phyloP scores from a whole-genome alignment of 1,139 yeast genomes.

The Saccharomycopsis hybrid region DNA sequence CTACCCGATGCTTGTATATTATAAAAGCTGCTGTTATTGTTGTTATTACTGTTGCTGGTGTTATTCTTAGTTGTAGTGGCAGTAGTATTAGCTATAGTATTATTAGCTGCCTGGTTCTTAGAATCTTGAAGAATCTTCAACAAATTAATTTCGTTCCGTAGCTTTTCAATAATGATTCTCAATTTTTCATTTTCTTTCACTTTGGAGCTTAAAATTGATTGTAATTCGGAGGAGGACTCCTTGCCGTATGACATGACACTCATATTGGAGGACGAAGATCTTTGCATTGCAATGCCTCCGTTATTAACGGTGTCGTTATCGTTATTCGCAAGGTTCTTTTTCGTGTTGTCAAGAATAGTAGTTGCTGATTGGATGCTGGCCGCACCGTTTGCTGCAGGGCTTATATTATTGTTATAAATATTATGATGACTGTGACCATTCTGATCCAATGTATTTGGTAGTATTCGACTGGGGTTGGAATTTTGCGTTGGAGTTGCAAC shows the following conservation, averaged over 20 bases:
- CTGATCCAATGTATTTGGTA: too few species aligned
- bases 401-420: background rate
- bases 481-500: too few species aligned
- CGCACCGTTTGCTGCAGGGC: background rate
- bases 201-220: slow-evolving; percentile 11
- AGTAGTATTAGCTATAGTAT: background rate
- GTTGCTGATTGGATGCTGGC: background rate
- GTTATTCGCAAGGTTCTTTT: background rate
- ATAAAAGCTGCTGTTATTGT: background rate
- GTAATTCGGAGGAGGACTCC: slow-evolving; percentile 9
- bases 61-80: background rate
- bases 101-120: background rate
- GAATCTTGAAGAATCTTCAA: slow-evolving; percentile 14
- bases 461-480: background rate
- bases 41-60: background rate
- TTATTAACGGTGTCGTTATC: background rate
- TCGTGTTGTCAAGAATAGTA: background rate
- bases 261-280: slow-evolving; percentile 1
- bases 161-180: slow-evolving; percentile 19
- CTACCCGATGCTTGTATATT: background rate
- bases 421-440: background rate
- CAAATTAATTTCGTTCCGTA: slow-evolving; percentile 16
- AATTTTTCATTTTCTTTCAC: slow-evolving; percentile 20
- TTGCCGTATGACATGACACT: background rate
- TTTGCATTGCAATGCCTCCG: slow-evolving; percentile 1